Base-by-base conservation (phyloP, 805 yeast species). In the Saccharomycopsis babjevae region DNA sequence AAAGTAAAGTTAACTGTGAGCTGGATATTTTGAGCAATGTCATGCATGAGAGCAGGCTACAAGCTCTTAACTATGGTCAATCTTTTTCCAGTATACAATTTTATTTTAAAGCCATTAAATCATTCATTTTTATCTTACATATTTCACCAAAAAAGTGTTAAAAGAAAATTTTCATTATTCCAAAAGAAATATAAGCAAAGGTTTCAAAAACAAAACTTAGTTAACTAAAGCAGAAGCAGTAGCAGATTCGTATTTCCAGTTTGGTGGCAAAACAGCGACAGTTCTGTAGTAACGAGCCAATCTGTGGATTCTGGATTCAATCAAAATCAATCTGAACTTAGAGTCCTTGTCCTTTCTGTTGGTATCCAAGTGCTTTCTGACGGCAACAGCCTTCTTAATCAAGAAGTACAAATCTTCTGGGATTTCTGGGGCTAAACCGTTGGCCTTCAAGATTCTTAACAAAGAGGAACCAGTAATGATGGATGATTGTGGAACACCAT, bases 321-420 rank as follows among this genome's bases (percentile, higher is more conserved):
- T 92, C 81, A 94, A 88, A 94, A 94, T 94, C 77, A 94, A 90
- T 88, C 99, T 90, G 96, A 94, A 94, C 84, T 94, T 94, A 73
- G 99, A 94, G 83, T 94, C 99, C 87, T 94, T 93, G 84, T 94
- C 99, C 88, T 94, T 94, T 89, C 99, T 92, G 97, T 94, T 94
- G 83, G 96, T 89, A 84, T 94, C 99, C 78, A 94, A 88, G 83
- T 94, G 99, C 89, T 94, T 94, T 91, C 99, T 94, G 80, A 96
- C 97, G 71, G 97, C 76, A 75, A 94, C 98, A 77, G 99, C 99
- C 88, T 94, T 94, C 91, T 93, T 94, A 78, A 94, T 94, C 82
- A 94, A 88, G 83, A 82, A 92, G 94, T 94, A 94, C 75, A 94
- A 88, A 80, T 94, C 99, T 86, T 94, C 99, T 81, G 99, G 99